phyloP scores from a whole-genome alignment of 2,329 filamentous ascomycete genomes.

The Fusarium redolens region DNA sequence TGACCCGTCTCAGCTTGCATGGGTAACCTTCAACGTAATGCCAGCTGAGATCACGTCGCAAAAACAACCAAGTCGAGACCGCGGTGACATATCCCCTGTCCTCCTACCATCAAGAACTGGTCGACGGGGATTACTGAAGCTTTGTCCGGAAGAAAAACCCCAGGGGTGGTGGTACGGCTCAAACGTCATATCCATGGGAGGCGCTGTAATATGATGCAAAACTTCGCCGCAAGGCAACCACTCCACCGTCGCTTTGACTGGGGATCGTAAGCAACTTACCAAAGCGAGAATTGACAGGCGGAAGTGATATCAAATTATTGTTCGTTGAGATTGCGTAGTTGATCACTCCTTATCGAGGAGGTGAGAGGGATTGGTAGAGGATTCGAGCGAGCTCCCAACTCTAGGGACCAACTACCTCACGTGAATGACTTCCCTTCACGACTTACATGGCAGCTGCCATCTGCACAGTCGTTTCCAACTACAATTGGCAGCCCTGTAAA shows the following conservation, averaged over 20 bases:
- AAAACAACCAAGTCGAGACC: slow-evolving; percentile 2
- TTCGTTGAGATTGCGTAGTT: background rate
- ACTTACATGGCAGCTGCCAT: background rate
- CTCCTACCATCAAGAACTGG: slow-evolving; percentile 22
- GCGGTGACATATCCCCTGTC: slow-evolving; percentile 6
- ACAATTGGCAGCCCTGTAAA: background rate
- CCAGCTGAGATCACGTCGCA: background rate
- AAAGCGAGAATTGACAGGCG: background rate
- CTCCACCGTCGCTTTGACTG: slow-evolving; percentile 3
- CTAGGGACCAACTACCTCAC: background rate
- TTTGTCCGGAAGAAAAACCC: slow-evolving; percentile 5
- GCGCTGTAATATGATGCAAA: slow-evolving; percentile 40
- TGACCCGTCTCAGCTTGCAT: background rate
- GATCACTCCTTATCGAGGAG: background rate
- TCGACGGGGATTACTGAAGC: slow-evolving; percentile 7
- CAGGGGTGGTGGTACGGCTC: slow-evolving; percentile 27
- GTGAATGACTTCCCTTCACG: background rate
- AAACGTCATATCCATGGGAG: slow-evolving; percentile 38
- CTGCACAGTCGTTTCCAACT: background rate
- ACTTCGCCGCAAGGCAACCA: slow-evolving; percentile 26
- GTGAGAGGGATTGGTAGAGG: background rate
- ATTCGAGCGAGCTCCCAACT: background rate
- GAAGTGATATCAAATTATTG: background rate
- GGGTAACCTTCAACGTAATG: background rate
- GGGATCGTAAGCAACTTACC: background rate